Conservation (phyloP, 1,284 basidiomycete genomes). For the Xanthoconium separans region DNA sequence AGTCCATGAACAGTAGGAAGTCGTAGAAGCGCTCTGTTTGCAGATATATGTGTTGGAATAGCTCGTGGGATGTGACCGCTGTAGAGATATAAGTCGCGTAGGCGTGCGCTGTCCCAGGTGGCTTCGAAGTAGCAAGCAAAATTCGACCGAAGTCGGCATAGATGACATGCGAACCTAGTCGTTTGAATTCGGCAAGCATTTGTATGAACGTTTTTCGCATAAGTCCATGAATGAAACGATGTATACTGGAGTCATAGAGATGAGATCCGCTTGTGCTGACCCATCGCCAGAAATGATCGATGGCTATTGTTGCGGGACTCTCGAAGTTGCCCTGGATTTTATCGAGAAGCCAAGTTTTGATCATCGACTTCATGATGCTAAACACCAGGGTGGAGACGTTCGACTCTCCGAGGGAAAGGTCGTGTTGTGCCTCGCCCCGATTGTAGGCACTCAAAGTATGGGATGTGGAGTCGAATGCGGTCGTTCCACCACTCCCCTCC, state of each 20-base stretch:
- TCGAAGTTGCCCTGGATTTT: constrained; percentile 67
- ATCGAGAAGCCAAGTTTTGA: constrained; percentile 92
- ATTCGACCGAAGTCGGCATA: constrained; percentile 95
- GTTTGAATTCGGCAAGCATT: constrained; percentile 94
- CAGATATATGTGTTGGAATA: constrained; percentile 93
- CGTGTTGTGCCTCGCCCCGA: constrained; percentile 72
- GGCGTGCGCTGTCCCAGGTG: constrained; percentile 91
- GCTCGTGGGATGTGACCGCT: constrained; percentile 91
- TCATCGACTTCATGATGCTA: constrained; percentile 82
- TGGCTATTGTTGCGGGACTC: constrained; percentile 62
- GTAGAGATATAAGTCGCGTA: constrained; percentile 95
- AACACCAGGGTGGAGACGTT: constrained; percentile 92
- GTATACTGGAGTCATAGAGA: constrained; percentile 92
- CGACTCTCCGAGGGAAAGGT: constrained; percentile 87
- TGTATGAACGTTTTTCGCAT: constrained; percentile 99
- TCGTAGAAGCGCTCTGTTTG: constrained; percentile 92
- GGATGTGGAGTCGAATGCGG: constrained; percentile 91
- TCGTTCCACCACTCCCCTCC: constrained; percentile 89
- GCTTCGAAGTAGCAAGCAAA: constrained; percentile 92
- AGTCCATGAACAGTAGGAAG: constrained; percentile 94
- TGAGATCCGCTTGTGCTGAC: constrained; percentile 81
- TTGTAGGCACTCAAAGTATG: constrained; percentile 92
- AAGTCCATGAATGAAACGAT: constrained; percentile 91
- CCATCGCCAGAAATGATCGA: constrained; percentile 99
- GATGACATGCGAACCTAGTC: constrained; percentile 90